Conservation (phyloP, 441 rosid genomes). For the Erodium texanum region DNA sequence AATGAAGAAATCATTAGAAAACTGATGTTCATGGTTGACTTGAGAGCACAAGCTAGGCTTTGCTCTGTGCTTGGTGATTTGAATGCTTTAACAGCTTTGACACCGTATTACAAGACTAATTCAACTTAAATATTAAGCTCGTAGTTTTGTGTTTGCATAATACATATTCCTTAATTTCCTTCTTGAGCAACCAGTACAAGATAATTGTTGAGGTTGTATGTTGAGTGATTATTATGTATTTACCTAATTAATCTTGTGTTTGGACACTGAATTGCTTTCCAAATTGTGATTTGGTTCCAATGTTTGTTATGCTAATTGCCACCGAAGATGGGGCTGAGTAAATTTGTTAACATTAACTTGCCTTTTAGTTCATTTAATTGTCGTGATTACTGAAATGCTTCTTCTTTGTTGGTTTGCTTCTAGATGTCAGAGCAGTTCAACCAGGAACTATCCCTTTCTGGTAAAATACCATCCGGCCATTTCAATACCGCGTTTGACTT, state of each 20-base stretch:
- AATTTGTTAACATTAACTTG: not conserved
- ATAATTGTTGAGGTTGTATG: not conserved
- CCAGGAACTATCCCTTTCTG: slow-evolving; percentile 71
- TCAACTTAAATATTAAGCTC: not conserved
- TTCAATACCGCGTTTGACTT: slow-evolving; percentile 84
- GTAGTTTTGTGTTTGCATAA: not conserved
- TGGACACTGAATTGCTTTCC: not conserved
- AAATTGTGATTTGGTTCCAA: not conserved
- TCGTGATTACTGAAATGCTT: not conserved
- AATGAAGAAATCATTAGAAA: not conserved
- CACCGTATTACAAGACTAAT: not conserved
- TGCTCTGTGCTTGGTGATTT: not conserved
- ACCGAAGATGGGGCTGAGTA: not conserved
- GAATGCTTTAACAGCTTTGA: not conserved
- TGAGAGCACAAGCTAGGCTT: not conserved
- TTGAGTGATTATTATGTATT: not conserved
- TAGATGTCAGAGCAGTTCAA: slow-evolving; percentile 99
- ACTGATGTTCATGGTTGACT: not conserved
- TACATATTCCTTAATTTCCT: not conserved
- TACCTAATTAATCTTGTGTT: not conserved
- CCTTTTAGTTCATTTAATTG: not conserved
- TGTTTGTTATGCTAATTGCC: not conserved
- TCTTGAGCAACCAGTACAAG: not conserved
- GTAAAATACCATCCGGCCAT: slow-evolving; percentile 91
- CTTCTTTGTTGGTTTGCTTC: slow-evolving; percentile 3